A percentile compares a stretch with the other conserved stretches of the same genome.
These are phyloP conservation scores for Euclidium syriacum DNA, from an alignment of 345 rosid species.

Conservation along the genomic window DNA sequence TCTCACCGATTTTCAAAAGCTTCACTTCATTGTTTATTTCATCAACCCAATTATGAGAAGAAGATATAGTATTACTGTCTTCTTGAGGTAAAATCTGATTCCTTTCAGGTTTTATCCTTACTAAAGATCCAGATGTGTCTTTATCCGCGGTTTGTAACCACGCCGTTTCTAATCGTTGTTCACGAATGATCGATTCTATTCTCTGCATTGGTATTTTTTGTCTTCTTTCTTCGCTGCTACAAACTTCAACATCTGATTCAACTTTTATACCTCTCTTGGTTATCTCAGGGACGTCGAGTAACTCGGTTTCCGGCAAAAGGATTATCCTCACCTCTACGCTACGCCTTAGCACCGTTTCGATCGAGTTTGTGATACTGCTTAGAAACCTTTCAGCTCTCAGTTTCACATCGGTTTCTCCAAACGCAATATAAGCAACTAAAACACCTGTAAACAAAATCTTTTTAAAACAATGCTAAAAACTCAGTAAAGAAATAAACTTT, in stretches of 20 bases:
- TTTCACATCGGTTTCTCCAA: conserved; percentile 62
- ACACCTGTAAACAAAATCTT: conserved; percentile 50
- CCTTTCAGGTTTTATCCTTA: conserved; percentile 70
- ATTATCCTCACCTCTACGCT: conserved; percentile 84
- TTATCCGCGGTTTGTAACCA: conserved; percentile 94
- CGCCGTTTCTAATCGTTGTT: conserved; percentile 92
- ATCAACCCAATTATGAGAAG: conserved; percentile 70
- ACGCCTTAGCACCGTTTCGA: conserved; percentile 72
- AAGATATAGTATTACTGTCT: conserved; percentile 44
- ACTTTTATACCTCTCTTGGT: conserved; percentile 33
- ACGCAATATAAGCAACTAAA: conserved; percentile 70
- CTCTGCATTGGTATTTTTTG: conserved; percentile 74
- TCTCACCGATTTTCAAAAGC: conserved; percentile 53
- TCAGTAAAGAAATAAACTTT: neutral
- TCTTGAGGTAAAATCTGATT: conserved; percentile 90
- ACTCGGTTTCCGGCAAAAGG: conserved; percentile 51
- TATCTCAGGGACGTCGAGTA: conserved; percentile 32
- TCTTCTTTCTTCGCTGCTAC: conserved; percentile 39
- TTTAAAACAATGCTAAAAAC: neutral
- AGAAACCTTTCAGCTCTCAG: conserved; percentile 82
- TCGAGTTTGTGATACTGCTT: conserved; percentile 91
- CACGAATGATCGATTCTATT: conserved; percentile 89
- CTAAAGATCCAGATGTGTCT: conserved; percentile 63
- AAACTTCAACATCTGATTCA: conserved; percentile 31
- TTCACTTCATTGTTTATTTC: conserved; percentile 65